Evolutionary conservation across 176 grass and related monocot genomes (phyloP), one percentile per base, ranked within the genome.

Genomic region (Musa acuminata): DNA sequence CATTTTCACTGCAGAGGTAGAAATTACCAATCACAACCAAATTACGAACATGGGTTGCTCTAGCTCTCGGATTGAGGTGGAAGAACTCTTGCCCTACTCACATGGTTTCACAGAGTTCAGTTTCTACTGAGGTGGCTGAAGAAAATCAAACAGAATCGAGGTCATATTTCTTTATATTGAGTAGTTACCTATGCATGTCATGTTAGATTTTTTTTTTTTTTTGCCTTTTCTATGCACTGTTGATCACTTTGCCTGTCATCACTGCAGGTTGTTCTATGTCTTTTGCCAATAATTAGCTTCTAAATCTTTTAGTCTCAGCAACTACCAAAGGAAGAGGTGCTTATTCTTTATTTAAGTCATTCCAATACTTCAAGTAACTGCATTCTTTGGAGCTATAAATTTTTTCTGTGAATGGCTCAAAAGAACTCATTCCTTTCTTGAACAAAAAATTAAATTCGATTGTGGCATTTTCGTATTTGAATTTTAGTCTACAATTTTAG

Each of bases 51-150:
- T 79, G 80, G 79, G 84, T 22, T 94, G 67, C 73, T 93, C 85
- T 75, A 94, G 88, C 52, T 93, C 95, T 74, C 87, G 86, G 79
- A 75, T 99, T 54, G 82, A 89, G 82, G 95, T 99, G 72, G 95
- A 94, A 82, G 95, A 99, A 62, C 95, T 99, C 59, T 77, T 99
- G 71, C 88, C 95, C 2, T 84, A 81, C 72, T 60, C 87, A 22
- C 84, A 87, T 63, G 79, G 54, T 73, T 82, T 69, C 26, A 78
- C 78, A 54, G 86, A 93, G 73, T 43, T 43, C 35, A 80, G 82
- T 67, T 82, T 89, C 69, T 83, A 89, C 64, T 85, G 69, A 62
- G 52, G 10, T 14, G 2, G 52, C 21, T 85, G 64, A 27, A 23
- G 77, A 81, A 27, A 43, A 43, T 6, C 35, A 69, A 49, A 70